Evolutionary conservation across 345 rosid species (phyloP), one percentile per base, ranked within the genome.

Genomic region (Lepidium africanum): DNA sequence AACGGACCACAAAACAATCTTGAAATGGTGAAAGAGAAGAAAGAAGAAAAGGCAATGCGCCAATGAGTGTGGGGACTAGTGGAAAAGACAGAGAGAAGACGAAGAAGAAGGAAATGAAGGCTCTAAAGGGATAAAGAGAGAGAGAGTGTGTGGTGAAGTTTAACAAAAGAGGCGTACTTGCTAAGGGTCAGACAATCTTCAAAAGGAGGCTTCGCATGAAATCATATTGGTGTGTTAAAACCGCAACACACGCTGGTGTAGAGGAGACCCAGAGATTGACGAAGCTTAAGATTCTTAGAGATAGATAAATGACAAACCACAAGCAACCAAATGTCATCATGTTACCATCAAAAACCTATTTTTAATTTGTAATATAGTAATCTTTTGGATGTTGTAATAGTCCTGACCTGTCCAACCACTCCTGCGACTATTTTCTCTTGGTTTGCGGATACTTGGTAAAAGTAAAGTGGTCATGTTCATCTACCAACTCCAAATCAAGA

Each of bases 161-260:
- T 33, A 73, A 67, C 57, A 51, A 67, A 59, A 52, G 73, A 67
- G 72, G 35, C 62, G 73, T 74, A 60, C 7, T 60, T 51, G 62
- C 53, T 60, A 67, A 59, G 73, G 13, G 60, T 59, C 12, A 73
- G 72, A 73, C 67, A 66, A 48, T 51, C 67, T 69, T 69, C 36
- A 59, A 39, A 49, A 59, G 40, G 62, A 66, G 62, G 59, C 41
- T 30, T 71, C 35, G 21, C 15, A 66, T 5, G 21, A 49, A 66
- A 73, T 73, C 68, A 73, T 73, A 25, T 6, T 35, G 11, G 27
- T 58, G 72, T 73, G 77, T 35, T 57, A 49, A 65, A 14, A 64
- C 71, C 70, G 76, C 76, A 72, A 65, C 71, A 56, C 39, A 72
- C 71, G 76, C 51, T 48, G 48, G 45, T 49, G 76, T 41, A 21